Percentiles rank a stretch among this genome's conserved stretches.
These are phyloP conservation scores for Boletus vinaceobasis DNA, from an alignment of 768 basidiomycete genomes.

Conservation along the genomic window DNA sequence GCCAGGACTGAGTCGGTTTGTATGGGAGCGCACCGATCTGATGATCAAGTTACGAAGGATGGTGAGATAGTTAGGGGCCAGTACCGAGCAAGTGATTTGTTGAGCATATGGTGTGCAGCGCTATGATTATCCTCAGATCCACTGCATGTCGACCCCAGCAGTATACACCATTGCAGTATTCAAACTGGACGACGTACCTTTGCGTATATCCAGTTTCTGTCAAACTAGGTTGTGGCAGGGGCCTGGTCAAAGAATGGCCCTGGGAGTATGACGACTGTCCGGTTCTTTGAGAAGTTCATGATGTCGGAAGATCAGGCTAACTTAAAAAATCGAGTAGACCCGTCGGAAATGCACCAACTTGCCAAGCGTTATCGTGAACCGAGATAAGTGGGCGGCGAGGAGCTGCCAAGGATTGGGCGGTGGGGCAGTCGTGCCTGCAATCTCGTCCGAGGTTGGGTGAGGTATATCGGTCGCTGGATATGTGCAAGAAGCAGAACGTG, in stretches of 20 bases:
- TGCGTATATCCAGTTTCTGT: not conserved
- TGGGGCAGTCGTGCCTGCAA: not conserved
- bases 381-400: not conserved
- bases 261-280: not conserved
- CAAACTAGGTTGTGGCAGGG: not conserved
- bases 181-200: not conserved
- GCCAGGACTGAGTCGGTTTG: too few species aligned
- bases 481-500: not conserved
- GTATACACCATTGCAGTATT: too few species aligned
- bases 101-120: too few species aligned
- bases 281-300: not conserved
- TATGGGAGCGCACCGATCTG: not conserved
- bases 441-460: constrained; percentile 2
- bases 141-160: not conserved
- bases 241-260: not conserved
- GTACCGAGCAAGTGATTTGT: not conserved
- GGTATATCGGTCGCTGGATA: not conserved
- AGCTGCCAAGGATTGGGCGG: not conserved
- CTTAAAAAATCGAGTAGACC: not conserved
- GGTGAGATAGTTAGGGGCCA: not conserved
- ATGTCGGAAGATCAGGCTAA: not conserved
- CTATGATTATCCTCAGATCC: not conserved
- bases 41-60: not conserved
- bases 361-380: not conserved
- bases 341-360: too few species aligned